Evolutionary conservation across 148 eudicot genomes (phyloP).

Genomic region (Arbutus unedo): DNA sequence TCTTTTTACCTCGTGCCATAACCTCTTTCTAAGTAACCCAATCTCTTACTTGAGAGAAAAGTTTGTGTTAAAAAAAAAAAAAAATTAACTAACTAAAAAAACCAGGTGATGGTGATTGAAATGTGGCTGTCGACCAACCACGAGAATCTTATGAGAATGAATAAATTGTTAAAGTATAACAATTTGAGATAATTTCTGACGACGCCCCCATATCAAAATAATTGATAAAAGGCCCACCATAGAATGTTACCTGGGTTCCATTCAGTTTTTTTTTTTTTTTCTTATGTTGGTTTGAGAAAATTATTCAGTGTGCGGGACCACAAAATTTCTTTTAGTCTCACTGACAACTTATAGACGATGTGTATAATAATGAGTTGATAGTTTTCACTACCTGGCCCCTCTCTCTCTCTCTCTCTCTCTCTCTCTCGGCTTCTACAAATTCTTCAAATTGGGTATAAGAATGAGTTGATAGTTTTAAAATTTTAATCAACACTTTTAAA

Average conservation of each 20-base stretch:
- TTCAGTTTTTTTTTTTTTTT: background rate
- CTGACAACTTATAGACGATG: too few species aligned
- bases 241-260: background rate
- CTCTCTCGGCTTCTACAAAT: too few species aligned
- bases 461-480: too few species aligned
- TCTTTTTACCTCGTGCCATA: background rate
- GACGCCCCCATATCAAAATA: background rate
- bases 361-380: too few species aligned
- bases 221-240: background rate
- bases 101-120: background rate
- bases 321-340: too few species aligned
- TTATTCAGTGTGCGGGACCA: background rate
- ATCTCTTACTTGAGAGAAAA: background rate
- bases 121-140: background rate
- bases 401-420: too few species aligned
- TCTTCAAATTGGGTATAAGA: too few species aligned
- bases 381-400: too few species aligned
- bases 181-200: background rate
- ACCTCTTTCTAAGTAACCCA: slow-evolving; percentile 1
- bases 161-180: slow-evolving; percentile 9
- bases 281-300: background rate
- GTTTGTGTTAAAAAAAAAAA: background rate
- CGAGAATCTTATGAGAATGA: slow-evolving; percentile 21
- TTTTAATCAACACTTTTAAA: too few species aligned
- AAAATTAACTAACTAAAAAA: background rate